A percentile compares a stretch with the other conserved stretches of the same genome.
Evolutionary conservation across 2,329 filamentous ascomycete species (phyloP).

Genomic region (Tolypocladium album): DNA sequence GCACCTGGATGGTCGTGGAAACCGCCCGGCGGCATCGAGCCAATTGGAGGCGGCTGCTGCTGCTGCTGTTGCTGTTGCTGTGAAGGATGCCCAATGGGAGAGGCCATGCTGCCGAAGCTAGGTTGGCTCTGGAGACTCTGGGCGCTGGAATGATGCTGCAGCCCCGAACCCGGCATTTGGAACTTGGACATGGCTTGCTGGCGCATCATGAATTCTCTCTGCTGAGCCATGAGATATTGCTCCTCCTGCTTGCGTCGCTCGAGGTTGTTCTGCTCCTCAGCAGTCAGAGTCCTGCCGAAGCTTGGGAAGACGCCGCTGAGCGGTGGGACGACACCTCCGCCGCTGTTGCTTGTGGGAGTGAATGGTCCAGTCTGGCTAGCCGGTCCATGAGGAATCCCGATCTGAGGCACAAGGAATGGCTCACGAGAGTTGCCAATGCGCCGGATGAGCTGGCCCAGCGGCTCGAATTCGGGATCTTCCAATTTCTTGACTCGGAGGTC

Average conservation of each 20-base stretch:
- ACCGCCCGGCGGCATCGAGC: conserved; percentile 48
- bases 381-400: conserved; percentile 84
- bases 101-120: conserved; percentile 89
- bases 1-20: conserved; percentile 56
- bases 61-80: conserved; percentile 26
- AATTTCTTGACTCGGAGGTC: conserved; percentile 91
- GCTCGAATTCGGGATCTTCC: conserved; percentile 90
- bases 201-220: conserved; percentile 84
- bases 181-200: conserved; percentile 72
- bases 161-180: conserved; percentile 41
- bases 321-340: conserved; percentile 63
- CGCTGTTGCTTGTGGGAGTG: conserved; percentile 39
- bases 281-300: conserved; percentile 91
- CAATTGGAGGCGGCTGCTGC: conserved; percentile 13
- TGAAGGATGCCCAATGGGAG: conserved; percentile 54
- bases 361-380: conserved; percentile 42
- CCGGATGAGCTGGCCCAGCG: conserved; percentile 84
- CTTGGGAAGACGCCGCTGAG: conserved; percentile 91
- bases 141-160: conserved; percentile 90
- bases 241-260: conserved; percentile 97
- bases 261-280: conserved; percentile 94
- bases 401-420: conserved; percentile 94
- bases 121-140: conserved; percentile 96
- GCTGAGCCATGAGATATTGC: conserved; percentile 90
- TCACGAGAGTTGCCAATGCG: conserved; percentile 96